Base-by-base conservation (phyloP, 129 eudicot species). In the Chrysanthemum makinoi region DNA sequence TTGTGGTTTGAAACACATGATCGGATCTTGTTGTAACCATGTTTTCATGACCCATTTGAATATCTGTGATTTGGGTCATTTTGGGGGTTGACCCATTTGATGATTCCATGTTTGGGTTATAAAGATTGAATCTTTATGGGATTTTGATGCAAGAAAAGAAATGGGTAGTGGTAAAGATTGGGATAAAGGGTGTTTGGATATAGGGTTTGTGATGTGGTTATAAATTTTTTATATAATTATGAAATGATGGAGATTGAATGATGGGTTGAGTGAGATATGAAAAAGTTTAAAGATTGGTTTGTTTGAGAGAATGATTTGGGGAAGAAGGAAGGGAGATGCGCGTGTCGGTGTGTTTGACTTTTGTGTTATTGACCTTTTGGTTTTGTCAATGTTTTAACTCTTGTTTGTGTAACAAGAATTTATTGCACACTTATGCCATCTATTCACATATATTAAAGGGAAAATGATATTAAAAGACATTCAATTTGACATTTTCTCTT, bases 1-100 rank as follows among this genome's bases (percentile, higher is more conserved):
- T 88, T 69, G 83, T 80, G n/a, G 99, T 82, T 57, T 75, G 86
- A 62, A 89, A 75, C 35, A 80, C 83, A 73, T 81, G 88, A 76
- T 84, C 84, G 26, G 87, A 61, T 28, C 78, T 68, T 72, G 61
- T 19, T 72, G 61, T 19, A 59, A 46, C 65, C 49, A 39, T 35
- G 18, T 48, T 73, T 1, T 79, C 82, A 6, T 12, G 82, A 68
- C 2, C 35, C 48, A 62, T 77, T 72, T 30, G 35, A 18, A 49
- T 57, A 85, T 74, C 77, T n/a, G 51, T 66, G 55, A 73, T 75
- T 47, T 63, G 82, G 76, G 14, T 68, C 86, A 35, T 75, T 77
- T 70, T 79, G 67, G 97, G 91, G 74, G 85, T 87, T 48, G 79
- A 59, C 48, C 84, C 86, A 59, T 73, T 76, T 12, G 86, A 67